phyloP scores from a whole-genome alignment of 169 alveolate genomes.

The Cryptosporidium andersoni region DNA sequence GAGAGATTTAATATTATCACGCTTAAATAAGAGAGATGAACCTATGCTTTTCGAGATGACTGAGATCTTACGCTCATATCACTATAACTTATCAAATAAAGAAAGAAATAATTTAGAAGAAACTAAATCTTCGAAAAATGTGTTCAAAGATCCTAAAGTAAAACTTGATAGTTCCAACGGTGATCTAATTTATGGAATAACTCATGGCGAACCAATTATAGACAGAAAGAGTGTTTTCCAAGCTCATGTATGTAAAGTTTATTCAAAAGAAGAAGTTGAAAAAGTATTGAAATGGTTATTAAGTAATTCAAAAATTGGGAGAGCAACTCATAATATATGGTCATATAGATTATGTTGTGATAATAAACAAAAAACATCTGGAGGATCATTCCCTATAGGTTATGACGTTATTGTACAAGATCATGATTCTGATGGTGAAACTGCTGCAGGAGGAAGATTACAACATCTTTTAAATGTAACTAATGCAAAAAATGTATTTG shows the following conservation, averaged over 20 bases:
- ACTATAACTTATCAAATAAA: background rate
- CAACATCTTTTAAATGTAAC: slow-evolving; percentile 63
- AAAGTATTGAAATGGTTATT: slow-evolving; percentile 46
- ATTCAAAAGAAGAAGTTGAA: slow-evolving; percentile 29
- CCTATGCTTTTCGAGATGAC: slow-evolving; percentile 37
- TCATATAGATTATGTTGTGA: slow-evolving; percentile 52
- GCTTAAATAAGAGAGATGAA: background rate
- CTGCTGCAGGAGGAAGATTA: slow-evolving; percentile 73
- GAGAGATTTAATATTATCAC: slow-evolving; percentile 34
- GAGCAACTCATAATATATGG: slow-evolving; percentile 75
- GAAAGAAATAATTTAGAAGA: background rate
- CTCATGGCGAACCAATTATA: slow-evolving; percentile 71
- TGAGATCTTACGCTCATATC: slow-evolving; percentile 17
- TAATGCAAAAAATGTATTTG: slow-evolving; percentile 63
- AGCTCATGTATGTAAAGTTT: slow-evolving; percentile 71
- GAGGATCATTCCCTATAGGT: slow-evolving; percentile 54
- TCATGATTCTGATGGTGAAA: slow-evolving; percentile 73
- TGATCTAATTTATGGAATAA: slow-evolving; percentile 33
- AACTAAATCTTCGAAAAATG: background rate
- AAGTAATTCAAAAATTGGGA: slow-evolving; percentile 60
- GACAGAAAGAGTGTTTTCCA: slow-evolving; percentile 74
- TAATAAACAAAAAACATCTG: slow-evolving; percentile 1
- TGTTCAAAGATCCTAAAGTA: background rate
- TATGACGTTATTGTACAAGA: slow-evolving; percentile 61
- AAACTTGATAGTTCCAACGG: background rate